A percentile compares a stretch with the other conserved stretches of the same genome.
These are phyloP conservation scores for Luvunga scandens DNA, from an alignment of 345 rosid species.

Conservation along the genomic window DNA sequence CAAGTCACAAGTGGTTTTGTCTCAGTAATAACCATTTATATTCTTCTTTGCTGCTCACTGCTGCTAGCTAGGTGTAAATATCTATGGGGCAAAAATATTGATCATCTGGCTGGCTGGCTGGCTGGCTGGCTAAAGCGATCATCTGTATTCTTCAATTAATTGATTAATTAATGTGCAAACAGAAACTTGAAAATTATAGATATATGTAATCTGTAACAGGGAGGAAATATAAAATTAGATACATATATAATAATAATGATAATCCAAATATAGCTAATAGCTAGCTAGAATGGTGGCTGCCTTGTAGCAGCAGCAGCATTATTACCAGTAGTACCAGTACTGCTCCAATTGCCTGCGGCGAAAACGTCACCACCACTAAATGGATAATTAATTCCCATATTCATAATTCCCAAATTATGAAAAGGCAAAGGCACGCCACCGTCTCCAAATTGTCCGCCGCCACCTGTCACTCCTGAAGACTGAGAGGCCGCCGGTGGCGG, in stretches of 20 bases:
- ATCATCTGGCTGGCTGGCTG: neutral
- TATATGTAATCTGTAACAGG: neutral
- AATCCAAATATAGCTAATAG: neutral
- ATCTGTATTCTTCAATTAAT: neutral
- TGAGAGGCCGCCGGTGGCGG: conserved; percentile 34
- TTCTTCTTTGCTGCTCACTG: neutral
- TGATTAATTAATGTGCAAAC: neutral
- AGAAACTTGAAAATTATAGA: neutral
- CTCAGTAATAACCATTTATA: no score
- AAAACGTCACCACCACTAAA: conserved; percentile 46
- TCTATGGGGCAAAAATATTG: neutral
- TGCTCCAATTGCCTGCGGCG: conserved; percentile 35
- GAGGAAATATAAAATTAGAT: neutral
- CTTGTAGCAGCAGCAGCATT: conserved; percentile 23
- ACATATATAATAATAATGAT: neutral
- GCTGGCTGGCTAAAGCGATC: neutral
- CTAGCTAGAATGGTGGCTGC: conserved; percentile 51
- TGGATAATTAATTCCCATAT: conserved; percentile 41
- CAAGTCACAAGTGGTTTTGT: neutral
- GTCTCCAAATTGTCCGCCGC: conserved; percentile 23
- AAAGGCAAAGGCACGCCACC: conserved; percentile 42
- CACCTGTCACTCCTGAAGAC: conserved; percentile 36
- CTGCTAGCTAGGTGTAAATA: neutral
- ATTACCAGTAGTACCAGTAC: no score
- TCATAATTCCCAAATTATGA: conserved; percentile 51